Percentiles rank a stretch among this genome's conserved stretches.
Evolutionary conservation across 1,139 yeast genomes (phyloP).

Genomic region (Schwanniomyces etchellsii): DNA sequence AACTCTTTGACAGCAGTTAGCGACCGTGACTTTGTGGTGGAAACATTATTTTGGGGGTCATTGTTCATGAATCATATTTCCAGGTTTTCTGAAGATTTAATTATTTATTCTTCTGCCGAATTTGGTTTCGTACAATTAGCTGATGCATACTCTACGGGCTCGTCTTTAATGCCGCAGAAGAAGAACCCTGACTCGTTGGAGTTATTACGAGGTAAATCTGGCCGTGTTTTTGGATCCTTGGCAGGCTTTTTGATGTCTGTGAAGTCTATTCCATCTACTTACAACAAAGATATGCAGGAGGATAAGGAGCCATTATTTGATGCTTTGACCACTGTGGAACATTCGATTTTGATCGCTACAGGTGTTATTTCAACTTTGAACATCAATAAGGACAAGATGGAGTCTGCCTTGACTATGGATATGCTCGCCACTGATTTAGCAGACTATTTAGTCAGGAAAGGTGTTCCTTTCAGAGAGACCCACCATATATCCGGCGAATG

Average conservation of each 20-base stretch:
- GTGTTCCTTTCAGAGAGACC: conserved; percentile 98
- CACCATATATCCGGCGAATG: conserved; percentile 98
- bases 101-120: conserved; percentile 94
- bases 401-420: conserved; percentile 89
- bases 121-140: conserved; percentile 90
- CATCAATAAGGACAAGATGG: conserved; percentile 73
- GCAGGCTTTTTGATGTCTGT: conserved; percentile 95
- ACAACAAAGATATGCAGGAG: conserved; percentile 97
- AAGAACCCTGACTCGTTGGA: conserved; percentile 97
- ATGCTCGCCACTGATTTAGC: conserved; percentile 99
- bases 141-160: conserved; percentile 98
- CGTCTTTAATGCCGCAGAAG: conserved; percentile 98
- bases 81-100: conserved; percentile 88
- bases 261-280: conserved; percentile 94
- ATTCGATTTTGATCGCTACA: conserved; percentile 88
- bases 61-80: conserved; percentile 93
- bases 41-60: conserved; percentile 96
- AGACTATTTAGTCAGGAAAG: conserved; percentile 93
- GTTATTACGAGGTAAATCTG: conserved; percentile 91
- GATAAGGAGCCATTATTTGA: conserved; percentile 97
- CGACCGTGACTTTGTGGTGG: conserved; percentile 96
- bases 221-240: conserved; percentile 91
- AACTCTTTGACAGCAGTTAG: conserved; percentile 93
- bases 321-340: conserved; percentile 83
- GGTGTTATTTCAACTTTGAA: conserved; percentile 87